Evolutionary conservation across 2,329 filamentous ascomycete species (phyloP), one percentile per base, ranked within the genome.

Genomic region (Penicillium rolfsii): DNA sequence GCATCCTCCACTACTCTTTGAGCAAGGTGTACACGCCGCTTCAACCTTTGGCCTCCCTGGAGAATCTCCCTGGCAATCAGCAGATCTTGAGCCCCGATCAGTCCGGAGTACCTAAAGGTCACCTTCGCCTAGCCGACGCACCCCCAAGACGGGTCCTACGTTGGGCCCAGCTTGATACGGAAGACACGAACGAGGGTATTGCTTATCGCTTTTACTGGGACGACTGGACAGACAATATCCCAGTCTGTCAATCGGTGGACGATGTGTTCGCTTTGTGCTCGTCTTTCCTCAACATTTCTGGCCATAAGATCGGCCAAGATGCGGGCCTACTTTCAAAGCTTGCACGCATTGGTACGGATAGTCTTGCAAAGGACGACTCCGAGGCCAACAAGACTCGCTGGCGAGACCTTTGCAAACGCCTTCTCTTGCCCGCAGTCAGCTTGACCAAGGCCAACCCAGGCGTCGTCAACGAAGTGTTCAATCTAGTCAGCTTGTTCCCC

Each of bases 181-280:
- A 84, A 64, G 91, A 95, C 70, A 87, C 87, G 28, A 88, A 88
- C 57, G 91, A 93, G 67, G 88, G 89, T 22, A 86, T 82, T 12
- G 83, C 90, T 55, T 98, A 97, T 74, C 87, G 90, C 36, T 98
- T 96, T 74, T 99, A 99, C 76, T 97, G 95, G 88, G 93, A 97
- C 61, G 95, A 98, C 68, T 99, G 95, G 95, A 84, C 88, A 2
- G 94, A 98, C 76, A 96, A 95, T 65, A 84, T 99, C 49, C 96
- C 95, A 0, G 80, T 97, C 22, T 99, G 95, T 72, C 93, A 96
- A 74, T 90, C 83, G 1, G 87, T 97, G 5, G 92, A 97, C 64
- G 95, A 99, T 72, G 84, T 99, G 14, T 95, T 98, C 75, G 88
- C 89, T 2, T 85, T 97, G 0, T 96, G 93, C 75, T 86, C 87